These are phyloP conservation scores for Tillandsia fasciculata DNA, from an alignment of 176 grass and related monocot genomes.

Conservation along the genomic window DNA sequence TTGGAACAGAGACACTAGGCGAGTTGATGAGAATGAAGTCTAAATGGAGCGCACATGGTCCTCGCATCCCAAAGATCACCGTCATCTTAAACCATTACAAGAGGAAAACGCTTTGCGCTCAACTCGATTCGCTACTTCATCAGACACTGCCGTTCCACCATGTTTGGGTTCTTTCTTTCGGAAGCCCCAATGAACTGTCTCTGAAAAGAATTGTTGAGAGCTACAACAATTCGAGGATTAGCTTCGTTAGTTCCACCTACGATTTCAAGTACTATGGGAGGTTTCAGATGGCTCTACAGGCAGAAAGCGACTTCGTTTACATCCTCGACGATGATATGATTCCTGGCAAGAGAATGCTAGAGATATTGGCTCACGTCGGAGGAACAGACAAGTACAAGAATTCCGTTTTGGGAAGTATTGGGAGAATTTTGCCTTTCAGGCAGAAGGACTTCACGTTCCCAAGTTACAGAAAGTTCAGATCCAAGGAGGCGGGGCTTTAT, in stretches of 20 bases:
- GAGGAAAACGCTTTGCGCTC: conserved; percentile 80
- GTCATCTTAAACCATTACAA: conserved; percentile 98
- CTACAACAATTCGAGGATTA: conserved; percentile 83
- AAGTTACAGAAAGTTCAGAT: conserved; percentile 86
- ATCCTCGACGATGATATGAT: conserved; percentile 98
- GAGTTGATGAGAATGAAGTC: conserved; percentile 66
- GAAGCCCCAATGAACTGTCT: conserved; percentile 61
- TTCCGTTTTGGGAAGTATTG: conserved; percentile 80
- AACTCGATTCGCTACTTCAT: conserved; percentile 53
- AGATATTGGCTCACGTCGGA: conserved; percentile 79
- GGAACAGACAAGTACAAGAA: conserved; percentile 90
- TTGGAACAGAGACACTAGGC: conserved; percentile 63
- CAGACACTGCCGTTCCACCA: conserved; percentile 95
- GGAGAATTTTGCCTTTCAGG: conserved; percentile 74
- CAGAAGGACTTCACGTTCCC: conserved; percentile 90
- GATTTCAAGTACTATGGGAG: conserved; percentile 99
- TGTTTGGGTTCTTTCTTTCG: conserved; percentile 82
- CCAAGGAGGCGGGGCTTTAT: conserved; percentile 78
- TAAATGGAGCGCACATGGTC: conserved; percentile 24
- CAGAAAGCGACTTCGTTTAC: conserved; percentile 82
- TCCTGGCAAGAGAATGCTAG: conserved; percentile 58
- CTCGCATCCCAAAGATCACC: conserved; percentile 41
- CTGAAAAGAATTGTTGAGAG: conserved; percentile 54
- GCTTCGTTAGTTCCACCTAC: conserved; percentile 77
- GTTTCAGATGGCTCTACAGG: conserved; percentile 92